phyloP scores from a whole-genome alignment of 768 basidiomycete genomes.

The Boletus coccyginus region DNA sequence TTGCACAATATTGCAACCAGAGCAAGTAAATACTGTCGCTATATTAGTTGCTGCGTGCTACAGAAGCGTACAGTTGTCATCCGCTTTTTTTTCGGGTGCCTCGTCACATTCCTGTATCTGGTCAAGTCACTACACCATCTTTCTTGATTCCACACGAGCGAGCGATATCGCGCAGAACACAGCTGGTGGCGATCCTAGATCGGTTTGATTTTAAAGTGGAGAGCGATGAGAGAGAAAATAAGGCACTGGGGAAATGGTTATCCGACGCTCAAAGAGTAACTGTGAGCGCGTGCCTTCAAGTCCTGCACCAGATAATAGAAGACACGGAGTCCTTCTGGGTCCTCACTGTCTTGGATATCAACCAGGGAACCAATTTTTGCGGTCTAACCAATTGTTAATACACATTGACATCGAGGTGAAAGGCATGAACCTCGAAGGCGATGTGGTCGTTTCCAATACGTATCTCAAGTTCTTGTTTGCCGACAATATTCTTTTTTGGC shows the following conservation, averaged over 20 bases:
- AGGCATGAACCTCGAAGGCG: constrained; percentile 78
- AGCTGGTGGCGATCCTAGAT: constrained; percentile 47
- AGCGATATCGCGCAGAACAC: too few relatives aligned
- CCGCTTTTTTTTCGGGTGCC: too few relatives aligned
- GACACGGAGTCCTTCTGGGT: constrained; percentile 94
- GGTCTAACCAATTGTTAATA: constrained; percentile 53
- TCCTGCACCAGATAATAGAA: constrained; percentile 99
- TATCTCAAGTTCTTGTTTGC: constrained; percentile 97
- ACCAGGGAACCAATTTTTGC: constrained; percentile 97
- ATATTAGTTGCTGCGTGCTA: too few relatives aligned
- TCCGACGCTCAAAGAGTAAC: neutral
- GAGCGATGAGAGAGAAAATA: constrained; percentile 95
- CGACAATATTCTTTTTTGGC: constrained; percentile 99
- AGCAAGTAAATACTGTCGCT: too few relatives aligned
- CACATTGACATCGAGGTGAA: neutral
- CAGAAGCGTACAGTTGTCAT: too few relatives aligned
- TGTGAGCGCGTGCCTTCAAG: constrained; percentile 63
- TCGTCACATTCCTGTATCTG: too few relatives aligned
- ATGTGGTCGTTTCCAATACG: constrained; percentile 94
- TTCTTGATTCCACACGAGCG: too few relatives aligned
- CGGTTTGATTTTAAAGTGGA: constrained; percentile 99
- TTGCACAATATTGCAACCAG: too few relatives aligned
- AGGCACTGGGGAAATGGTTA: constrained; percentile 62
- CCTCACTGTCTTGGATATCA: constrained; percentile 95
- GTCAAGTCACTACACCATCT: too few relatives aligned